phyloP scores from a whole-genome alignment of 1,284 basidiomycete genomes.

The Mycosarcoma mackinlayi region DNA sequence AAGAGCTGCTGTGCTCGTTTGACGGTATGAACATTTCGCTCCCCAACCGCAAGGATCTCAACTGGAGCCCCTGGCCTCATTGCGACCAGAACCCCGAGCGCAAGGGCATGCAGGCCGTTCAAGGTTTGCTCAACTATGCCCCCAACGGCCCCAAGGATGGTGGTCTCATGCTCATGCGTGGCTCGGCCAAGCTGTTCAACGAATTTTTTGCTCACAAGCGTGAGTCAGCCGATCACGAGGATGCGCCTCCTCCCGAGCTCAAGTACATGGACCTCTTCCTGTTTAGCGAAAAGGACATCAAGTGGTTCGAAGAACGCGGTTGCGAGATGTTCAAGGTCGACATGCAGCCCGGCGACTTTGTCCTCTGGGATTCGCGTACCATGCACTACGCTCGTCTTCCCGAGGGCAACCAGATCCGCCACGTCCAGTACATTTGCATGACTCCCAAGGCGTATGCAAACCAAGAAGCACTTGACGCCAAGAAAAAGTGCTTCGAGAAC shows the following conservation, averaged over 20 bases:
- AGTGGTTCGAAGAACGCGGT: conserved; percentile 63
- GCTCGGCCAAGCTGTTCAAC: conserved; percentile 66
- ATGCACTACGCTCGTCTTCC: conserved; percentile 45
- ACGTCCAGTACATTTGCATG: conserved; percentile 38
- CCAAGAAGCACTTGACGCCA: conserved; percentile 12
- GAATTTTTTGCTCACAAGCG: conserved; percentile 66
- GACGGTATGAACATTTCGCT: conserved; percentile 35
- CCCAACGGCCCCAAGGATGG: conserved; percentile 70
- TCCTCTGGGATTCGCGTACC: conserved; percentile 51
- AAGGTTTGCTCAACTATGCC: conserved; percentile 69
- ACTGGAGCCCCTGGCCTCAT: conserved; percentile 68
- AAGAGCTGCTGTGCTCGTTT: conserved; percentile 69
- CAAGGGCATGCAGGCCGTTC: conserved; percentile 68
- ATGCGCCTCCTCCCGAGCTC: conserved; percentile 35
- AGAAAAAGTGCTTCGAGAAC: conserved; percentile 22
- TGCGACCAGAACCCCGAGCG: conserved; percentile 68
- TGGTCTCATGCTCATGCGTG: conserved; percentile 70
- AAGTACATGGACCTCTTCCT: conserved; percentile 61
- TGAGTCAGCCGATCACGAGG: conserved; percentile 53
- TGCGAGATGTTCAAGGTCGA: conserved; percentile 60
- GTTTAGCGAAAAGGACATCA: conserved; percentile 57
- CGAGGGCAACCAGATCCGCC: conserved; percentile 15
- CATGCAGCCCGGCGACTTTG: conserved; percentile 62
- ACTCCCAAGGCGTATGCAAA: conserved; percentile 8
- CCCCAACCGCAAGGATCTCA: conserved; percentile 30